A percentile compares a stretch with the other conserved stretches of the same genome.
These are phyloP conservation scores for Pseudopyricularia javanii DNA, from an alignment of 2,329 filamentous ascomycete species.

Conservation along the genomic window DNA sequence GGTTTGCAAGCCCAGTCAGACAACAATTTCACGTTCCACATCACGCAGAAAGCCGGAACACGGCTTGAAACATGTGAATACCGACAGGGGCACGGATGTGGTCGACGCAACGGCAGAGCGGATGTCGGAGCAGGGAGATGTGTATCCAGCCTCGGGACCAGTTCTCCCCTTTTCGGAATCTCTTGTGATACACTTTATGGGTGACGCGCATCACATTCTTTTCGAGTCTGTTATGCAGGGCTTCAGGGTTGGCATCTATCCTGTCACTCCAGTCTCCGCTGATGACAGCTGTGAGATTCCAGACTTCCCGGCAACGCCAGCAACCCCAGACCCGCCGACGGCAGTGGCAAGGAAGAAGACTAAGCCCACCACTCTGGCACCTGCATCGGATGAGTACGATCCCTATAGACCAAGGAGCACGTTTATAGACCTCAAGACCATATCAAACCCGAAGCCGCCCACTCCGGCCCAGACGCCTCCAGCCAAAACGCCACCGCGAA, in stretches of 20 bases:
- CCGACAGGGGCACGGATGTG: conserved; percentile 26
- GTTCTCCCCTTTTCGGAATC: conserved; percentile 43
- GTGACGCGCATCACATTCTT: conserved; percentile 24
- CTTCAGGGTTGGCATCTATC: conserved; percentile 27
- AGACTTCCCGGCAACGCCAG: background rate
- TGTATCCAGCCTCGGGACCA: conserved; percentile 10
- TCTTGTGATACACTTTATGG: conserved; percentile 40
- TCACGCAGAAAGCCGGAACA: conserved; percentile 14
- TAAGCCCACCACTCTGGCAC: background rate
- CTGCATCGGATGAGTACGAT: conserved; percentile 29
- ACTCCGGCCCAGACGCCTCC: conserved; percentile 15
- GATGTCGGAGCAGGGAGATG: background rate
- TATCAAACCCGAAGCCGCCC: conserved; percentile 3
- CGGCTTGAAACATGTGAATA: conserved; percentile 15
- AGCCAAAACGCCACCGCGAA: too few relatives aligned
- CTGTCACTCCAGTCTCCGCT: background rate
- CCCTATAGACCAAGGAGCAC: conserved; percentile 23
- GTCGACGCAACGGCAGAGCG: conserved; percentile 6
- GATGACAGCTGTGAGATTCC: background rate
- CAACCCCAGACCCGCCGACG: background rate
- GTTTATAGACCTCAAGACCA: background rate
- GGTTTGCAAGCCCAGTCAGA: conserved; percentile 16
- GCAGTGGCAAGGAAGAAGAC: background rate
- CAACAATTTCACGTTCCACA: conserved; percentile 15
- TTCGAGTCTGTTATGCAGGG: conserved; percentile 34